A percentile compares a stretch with the other conserved stretches of the same genome.
These are phyloP conservation scores for Candida sp. DNA, from an alignment of 1,139 yeast genomes.

Conservation along the genomic window DNA sequence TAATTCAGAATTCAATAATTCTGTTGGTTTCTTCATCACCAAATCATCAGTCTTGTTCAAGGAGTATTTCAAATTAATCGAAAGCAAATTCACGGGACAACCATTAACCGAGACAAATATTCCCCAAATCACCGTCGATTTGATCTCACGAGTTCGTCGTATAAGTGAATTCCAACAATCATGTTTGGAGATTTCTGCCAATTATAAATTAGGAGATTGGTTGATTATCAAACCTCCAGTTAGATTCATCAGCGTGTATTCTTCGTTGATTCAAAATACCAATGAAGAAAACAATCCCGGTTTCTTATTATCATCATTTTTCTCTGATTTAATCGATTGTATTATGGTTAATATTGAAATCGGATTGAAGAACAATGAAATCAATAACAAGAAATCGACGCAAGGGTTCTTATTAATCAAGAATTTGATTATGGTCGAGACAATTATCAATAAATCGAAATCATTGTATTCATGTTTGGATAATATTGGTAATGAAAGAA, in stretches of 20 bases:
- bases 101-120: slow-evolving; percentile 56
- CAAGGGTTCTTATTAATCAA: slow-evolving; percentile 72
- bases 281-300: slow-evolving; percentile 38
- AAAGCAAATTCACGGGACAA: slow-evolving; percentile 35
- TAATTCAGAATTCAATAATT: slow-evolving; percentile 11
- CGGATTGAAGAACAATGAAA: slow-evolving; percentile 39
- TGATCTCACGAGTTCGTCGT: slow-evolving; percentile 58
- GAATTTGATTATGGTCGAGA: slow-evolving; percentile 73
- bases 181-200: slow-evolving; percentile 46
- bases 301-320: slow-evolving; percentile 57
- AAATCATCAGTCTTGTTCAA: slow-evolving; percentile 41
- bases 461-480: slow-evolving; percentile 55
- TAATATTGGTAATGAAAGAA: slow-evolving; percentile 58
- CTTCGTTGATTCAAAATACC: slow-evolving; percentile 41
- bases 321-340: slow-evolving; percentile 75
- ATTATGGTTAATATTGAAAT: slow-evolving; percentile 58
- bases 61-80: slow-evolving; percentile 57
- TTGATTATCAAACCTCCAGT: slow-evolving; percentile 54
- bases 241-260: slow-evolving; percentile 46
- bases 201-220: slow-evolving; percentile 66
- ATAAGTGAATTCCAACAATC: slow-evolving; percentile 62
- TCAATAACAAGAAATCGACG: slow-evolving; percentile 42
- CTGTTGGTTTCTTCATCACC: slow-evolving; percentile 15
- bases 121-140: slow-evolving; percentile 67
- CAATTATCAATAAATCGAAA: slow-evolving; percentile 61